These are phyloP conservation scores for Cryphonectria naterciae DNA, from an alignment of 2,329 filamentous ascomycete species.

Conservation along the genomic window DNA sequence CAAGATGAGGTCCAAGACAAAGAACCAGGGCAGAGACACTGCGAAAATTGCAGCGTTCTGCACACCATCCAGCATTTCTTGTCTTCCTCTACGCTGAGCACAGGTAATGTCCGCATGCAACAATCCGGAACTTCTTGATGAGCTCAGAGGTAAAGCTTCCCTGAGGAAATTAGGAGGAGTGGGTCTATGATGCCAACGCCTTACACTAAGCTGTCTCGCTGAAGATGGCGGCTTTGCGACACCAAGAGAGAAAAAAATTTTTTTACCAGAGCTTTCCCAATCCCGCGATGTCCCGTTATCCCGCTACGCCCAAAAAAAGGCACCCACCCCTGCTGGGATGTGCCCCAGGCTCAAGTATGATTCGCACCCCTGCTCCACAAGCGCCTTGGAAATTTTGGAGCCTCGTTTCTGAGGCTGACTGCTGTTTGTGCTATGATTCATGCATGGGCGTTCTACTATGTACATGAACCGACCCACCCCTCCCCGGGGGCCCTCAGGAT, in stretches of 20 bases:
- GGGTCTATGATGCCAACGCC: constrained; percentile 13
- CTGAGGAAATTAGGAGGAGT: constrained; percentile 5
- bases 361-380: constrained; percentile 4
- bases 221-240: not conserved
- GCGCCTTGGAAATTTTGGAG: constrained; percentile 18
- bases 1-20: not conserved
- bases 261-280: constrained; percentile 15
- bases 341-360: not conserved
- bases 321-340: not conserved
- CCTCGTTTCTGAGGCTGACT: constrained; percentile 24
- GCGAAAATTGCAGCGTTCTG: not conserved
- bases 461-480: too few relatives aligned
- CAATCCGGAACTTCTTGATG: not conserved
- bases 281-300: constrained; percentile 24
- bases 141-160: not conserved
- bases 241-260: constrained; percentile 21
- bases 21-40: not conserved
- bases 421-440: not conserved
- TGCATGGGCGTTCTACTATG: not conserved
- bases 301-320: not conserved
- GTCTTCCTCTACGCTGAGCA: not conserved
- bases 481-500: not conserved
- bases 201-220: constrained; percentile 1
- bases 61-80: not conserved
- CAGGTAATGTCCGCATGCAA: not conserved